Evolutionary conservation across 2,329 filamentous ascomycete genomes (phyloP).

Genomic region (Chaetomium globosum): DNA sequence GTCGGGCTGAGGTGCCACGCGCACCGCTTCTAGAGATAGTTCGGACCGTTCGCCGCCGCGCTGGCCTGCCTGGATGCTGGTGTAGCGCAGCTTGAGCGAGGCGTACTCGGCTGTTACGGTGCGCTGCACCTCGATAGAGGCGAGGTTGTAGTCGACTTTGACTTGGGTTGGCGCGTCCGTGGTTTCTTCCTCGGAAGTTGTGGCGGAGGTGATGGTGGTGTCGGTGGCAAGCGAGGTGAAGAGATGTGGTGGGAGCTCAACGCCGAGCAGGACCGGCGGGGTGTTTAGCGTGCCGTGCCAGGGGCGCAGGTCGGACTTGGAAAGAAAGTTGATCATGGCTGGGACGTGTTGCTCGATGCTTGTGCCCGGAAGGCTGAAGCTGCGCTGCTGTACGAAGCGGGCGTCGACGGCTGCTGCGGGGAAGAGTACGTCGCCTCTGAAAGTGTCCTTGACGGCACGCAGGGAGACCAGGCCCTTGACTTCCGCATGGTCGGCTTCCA

Average conservation of each 20-base stretch:
- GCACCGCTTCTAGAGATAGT: constrained; percentile 49
- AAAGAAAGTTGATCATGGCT: constrained; percentile 50
- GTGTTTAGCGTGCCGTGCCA: constrained; percentile 55
- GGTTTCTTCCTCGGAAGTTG: neutral
- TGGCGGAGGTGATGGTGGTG: neutral
- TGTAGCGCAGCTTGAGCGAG: constrained; percentile 54
- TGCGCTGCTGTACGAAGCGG: constrained; percentile 48
- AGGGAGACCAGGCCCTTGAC: constrained; percentile 42
- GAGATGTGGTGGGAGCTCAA: constrained; percentile 35
- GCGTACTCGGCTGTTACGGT: constrained; percentile 48
- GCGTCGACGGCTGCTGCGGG: constrained; percentile 53
- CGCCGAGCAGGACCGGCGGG: constrained; percentile 36
- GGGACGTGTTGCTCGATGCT: constrained; percentile 37
- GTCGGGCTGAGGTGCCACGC: constrained; percentile 13
- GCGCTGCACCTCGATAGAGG: constrained; percentile 57
- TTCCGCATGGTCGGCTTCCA: constrained; percentile 43
- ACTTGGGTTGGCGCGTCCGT: constrained; percentile 5
- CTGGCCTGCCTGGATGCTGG: constrained; percentile 54
- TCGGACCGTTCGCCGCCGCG: constrained; percentile 56
- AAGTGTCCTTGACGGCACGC: constrained; percentile 45
- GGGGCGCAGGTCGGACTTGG: constrained; percentile 51
- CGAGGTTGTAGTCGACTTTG: constrained; percentile 48
- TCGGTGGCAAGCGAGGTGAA: neutral
- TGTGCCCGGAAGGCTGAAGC: constrained; percentile 39
- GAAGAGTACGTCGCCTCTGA: constrained; percentile 50